A percentile compares a stretch with the other conserved stretches of the same genome.
phyloP scores from a whole-genome alignment of 1,139 yeast genomes.

The Yamadazyma diddensiae region DNA sequence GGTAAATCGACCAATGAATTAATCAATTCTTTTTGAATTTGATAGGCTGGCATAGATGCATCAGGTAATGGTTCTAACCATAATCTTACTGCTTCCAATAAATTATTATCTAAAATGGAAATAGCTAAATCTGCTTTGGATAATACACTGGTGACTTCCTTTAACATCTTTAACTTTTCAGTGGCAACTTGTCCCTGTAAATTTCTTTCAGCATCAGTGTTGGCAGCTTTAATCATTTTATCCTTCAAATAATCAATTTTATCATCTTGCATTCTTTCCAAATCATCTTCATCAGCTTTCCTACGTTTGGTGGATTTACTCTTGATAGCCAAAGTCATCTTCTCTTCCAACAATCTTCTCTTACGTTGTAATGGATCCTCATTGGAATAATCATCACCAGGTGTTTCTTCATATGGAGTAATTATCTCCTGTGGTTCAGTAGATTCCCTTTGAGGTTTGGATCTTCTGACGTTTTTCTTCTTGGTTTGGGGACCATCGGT shows the following conservation, averaged over 20 bases:
- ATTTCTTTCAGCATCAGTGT: conserved; percentile 82
- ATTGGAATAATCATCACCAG: conserved; percentile 17
- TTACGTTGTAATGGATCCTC: conserved; percentile 53
- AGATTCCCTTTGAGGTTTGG: conserved; percentile 10
- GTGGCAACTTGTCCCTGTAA: conserved; percentile 77
- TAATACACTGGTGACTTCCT: conserved; percentile 72
- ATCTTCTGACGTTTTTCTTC: conserved; percentile 38
- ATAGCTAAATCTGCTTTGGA: conserved; percentile 85
- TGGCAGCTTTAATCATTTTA: conserved; percentile 92
- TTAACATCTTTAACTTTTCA: conserved; percentile 77
- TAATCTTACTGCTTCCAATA: conserved; percentile 88
- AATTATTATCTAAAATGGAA: conserved; percentile 88
- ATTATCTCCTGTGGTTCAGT: conserved; percentile 7
- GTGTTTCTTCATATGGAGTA: conserved; percentile 11
- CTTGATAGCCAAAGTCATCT: conserved; percentile 73
- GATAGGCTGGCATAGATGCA: conserved; percentile 94
- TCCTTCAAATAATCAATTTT: conserved; percentile 77
- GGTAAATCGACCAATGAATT: conserved; percentile 74
- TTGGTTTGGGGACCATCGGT: conserved; percentile 24
- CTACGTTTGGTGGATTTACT: conserved; percentile 56
- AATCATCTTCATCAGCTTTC: conserved; percentile 82
- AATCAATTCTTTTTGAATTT: conserved; percentile 87
- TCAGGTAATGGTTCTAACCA: conserved; percentile 99
- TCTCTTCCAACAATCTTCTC: conserved; percentile 77
- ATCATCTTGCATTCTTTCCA: conserved; percentile 95